These are phyloP conservation scores for Physcia stellaris DNA, from an alignment of 495 filamentous ascomycete genomes.

Conservation along the genomic window DNA sequence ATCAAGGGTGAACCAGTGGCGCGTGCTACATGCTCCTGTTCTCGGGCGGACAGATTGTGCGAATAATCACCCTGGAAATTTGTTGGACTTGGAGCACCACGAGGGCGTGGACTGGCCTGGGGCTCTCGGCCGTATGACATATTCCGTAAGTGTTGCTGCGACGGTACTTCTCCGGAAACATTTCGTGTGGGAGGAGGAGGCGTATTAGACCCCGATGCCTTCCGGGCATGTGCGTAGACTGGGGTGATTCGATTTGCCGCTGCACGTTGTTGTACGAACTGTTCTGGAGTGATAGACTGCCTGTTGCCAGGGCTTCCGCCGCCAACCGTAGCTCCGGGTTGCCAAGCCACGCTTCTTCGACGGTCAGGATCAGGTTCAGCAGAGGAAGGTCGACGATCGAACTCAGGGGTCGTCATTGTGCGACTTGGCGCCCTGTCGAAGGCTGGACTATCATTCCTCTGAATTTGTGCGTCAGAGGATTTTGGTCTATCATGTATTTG, in stretches of 20 bases:
- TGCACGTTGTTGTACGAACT: slow-evolving; percentile 78
- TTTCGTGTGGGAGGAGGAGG: slow-evolving; percentile 28
- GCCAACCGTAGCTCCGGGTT: slow-evolving; percentile 45
- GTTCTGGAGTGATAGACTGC: slow-evolving; percentile 46
- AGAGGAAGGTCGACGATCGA: slow-evolving; percentile 8
- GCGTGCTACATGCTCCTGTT: slow-evolving; percentile 87
- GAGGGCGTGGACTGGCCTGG: slow-evolving; percentile 36
- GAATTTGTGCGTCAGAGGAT: slow-evolving; percentile 13
- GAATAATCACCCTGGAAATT: slow-evolving; percentile 36
- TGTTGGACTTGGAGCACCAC: slow-evolving; percentile 30
- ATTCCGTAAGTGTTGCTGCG: slow-evolving; percentile 20
- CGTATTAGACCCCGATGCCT: slow-evolving; percentile 24
- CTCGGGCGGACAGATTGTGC: slow-evolving; percentile 72
- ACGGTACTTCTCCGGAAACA: slow-evolving; percentile 42
- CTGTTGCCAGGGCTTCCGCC: slow-evolving; percentile 29
- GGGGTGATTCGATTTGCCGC: slow-evolving; percentile 36
- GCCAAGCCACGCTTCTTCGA: slow-evolving; percentile 62
- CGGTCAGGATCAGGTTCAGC: slow-evolving; percentile 27
- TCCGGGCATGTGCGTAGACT: slow-evolving; percentile 29
- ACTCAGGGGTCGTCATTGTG: slow-evolving; percentile 17
- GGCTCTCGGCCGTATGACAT: slow-evolving; percentile 23
- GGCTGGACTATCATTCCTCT: slow-evolving; percentile 12
- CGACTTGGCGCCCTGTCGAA: slow-evolving; percentile 17
- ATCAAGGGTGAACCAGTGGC: slow-evolving; percentile 74
- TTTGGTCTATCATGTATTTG: slow-evolving; percentile 16